Conservation (phyloP, 495 filamentous ascomycete genomes). For the Trypethelium eluteriae region DNA sequence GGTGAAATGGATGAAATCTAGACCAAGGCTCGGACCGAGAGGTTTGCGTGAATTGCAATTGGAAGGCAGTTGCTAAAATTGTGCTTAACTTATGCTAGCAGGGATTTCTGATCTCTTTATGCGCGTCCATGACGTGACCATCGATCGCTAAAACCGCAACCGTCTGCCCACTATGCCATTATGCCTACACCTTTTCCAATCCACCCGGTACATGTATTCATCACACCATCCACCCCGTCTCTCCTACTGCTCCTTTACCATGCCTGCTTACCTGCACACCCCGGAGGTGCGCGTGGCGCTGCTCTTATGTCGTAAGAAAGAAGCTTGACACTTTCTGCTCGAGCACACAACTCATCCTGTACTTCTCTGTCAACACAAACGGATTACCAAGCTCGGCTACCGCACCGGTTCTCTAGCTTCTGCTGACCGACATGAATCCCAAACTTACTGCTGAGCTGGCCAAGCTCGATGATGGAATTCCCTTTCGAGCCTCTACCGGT, state of each 20-base stretch:
- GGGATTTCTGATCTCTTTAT: neutral
- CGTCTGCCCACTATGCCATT: too few relatives aligned
- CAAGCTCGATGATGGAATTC: constrained; percentile 50
- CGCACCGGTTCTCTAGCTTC: neutral
- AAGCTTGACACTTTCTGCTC: neutral
- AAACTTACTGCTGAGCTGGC: constrained; percentile 47
- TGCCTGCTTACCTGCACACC: neutral
- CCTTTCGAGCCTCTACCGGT: constrained; percentile 64
- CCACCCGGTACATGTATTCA: neutral
- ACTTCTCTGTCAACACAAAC: neutral
- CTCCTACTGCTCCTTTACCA: neutral
- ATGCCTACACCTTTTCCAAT: neutral
- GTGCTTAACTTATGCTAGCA: neutral
- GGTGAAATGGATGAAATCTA: too few relatives aligned
- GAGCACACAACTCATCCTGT: neutral
- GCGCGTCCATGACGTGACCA: neutral
- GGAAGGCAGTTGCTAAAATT: neutral
- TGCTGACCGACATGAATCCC: constrained; percentile 8
- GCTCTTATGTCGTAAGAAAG: constrained; percentile 7
- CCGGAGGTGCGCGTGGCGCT: constrained; percentile 9
- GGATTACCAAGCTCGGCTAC: neutral
- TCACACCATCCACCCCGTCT: neutral
- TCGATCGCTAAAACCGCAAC: too few relatives aligned
- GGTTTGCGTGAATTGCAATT: neutral
- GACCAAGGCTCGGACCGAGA: neutral